Evolutionary conservation across 1,139 yeast genomes (phyloP).

Genomic region (Diutina ranongensis): DNA sequence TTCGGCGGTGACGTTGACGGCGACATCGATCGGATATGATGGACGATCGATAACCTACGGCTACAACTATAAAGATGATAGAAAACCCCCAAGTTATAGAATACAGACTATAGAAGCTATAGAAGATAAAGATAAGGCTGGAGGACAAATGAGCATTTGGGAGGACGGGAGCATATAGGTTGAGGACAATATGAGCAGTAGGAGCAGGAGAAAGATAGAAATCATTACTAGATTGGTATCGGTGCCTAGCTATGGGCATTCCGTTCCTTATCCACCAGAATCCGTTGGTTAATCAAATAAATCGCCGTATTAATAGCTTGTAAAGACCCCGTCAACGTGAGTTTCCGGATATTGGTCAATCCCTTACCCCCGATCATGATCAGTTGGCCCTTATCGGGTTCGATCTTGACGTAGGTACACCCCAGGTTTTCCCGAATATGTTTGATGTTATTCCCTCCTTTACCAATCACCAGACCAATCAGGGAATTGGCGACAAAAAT

Average conservation of each 20-base stretch:
- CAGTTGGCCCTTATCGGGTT: slow-evolving; percentile 36
- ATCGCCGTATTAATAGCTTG: slow-evolving; percentile 70
- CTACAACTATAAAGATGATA: neutral
- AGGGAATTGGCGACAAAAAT: slow-evolving; percentile 64
- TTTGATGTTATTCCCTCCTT: slow-evolving; percentile 74
- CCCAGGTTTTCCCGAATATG: slow-evolving; percentile 72
- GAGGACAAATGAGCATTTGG: neutral
- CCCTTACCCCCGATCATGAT: slow-evolving; percentile 36
- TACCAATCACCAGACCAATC: slow-evolving; percentile 82
- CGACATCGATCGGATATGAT: slow-evolving; percentile 43
- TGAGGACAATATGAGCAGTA: too few relatives aligned
- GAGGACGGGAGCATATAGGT: neutral
- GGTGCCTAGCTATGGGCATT: slow-evolving; percentile 12
- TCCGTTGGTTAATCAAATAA: slow-evolving; percentile 63
- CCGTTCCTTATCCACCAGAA: slow-evolving; percentile 51
- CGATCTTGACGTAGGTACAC: slow-evolving; percentile 59
- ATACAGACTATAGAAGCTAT: neutral
- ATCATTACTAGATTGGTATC: neutral
- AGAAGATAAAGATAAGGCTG: neutral
- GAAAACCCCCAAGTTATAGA: neutral
- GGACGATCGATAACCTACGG: neutral
- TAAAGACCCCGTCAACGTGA: slow-evolving; percentile 61
- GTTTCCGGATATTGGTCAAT: slow-evolving; percentile 44
- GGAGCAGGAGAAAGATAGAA: neutral
- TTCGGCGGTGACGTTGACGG: slow-evolving; percentile 68